Conservation (phyloP, 2,329 filamentous ascomycete species). For the Xylaria sp. region DNA sequence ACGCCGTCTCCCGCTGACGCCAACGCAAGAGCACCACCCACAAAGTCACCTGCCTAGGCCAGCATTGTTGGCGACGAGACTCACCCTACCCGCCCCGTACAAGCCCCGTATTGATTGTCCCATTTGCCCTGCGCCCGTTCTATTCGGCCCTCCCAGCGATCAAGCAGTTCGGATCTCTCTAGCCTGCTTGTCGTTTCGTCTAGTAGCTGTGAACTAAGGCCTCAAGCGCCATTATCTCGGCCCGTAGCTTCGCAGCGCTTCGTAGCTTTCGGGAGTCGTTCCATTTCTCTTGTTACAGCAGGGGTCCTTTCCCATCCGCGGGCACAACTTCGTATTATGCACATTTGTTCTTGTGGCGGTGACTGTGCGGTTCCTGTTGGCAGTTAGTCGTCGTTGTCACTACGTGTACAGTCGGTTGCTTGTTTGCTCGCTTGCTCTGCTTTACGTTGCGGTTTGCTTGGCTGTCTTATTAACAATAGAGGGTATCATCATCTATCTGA, state of each 20-base stretch:
- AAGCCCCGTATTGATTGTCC: constrained; percentile 20
- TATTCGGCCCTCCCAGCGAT: constrained; percentile 24
- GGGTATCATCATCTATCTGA: constrained; percentile 15
- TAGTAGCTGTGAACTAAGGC: constrained; percentile 10
- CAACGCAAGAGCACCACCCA: constrained; percentile 8
- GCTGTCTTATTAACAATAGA: constrained; percentile 7
- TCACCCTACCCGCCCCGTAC: constrained; percentile 16
- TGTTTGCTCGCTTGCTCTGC: constrained; percentile 7
- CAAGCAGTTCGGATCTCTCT: neutral
- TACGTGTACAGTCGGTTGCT: constrained; percentile 5
- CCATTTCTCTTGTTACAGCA: constrained; percentile 20
- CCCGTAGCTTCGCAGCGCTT: constrained; percentile 14
- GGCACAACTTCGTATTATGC: constrained; percentile 24
- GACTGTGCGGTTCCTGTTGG: constrained; percentile 13
- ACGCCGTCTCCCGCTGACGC: constrained; percentile 17
- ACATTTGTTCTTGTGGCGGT: constrained; percentile 14
- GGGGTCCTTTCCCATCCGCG: constrained; percentile 20
- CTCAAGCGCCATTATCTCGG: constrained; percentile 15
- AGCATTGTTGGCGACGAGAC: constrained; percentile 22
- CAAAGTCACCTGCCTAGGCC: constrained; percentile 37
- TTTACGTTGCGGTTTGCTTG: neutral
- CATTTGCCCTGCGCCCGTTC: constrained; percentile 14
- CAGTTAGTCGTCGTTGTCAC: neutral
- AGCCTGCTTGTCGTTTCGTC: neutral
- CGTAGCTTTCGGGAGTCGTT: constrained; percentile 20